phyloP scores from a whole-genome alignment of 805 yeast species.

The Brettanomyces nanus region DNA sequence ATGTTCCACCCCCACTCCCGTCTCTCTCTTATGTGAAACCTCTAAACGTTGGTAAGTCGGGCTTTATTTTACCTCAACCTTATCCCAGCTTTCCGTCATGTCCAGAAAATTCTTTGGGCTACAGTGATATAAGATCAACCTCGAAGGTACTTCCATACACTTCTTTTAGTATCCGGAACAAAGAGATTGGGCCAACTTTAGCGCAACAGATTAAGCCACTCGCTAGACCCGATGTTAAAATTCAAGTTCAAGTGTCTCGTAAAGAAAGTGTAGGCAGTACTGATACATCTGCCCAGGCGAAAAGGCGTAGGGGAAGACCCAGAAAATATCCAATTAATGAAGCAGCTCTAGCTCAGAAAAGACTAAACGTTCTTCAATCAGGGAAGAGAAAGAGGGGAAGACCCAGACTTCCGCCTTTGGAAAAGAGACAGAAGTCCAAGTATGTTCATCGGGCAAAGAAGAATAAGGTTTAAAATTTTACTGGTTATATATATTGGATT shows the following conservation, averaged over 20 bases:
- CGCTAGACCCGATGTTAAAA: too few species aligned
- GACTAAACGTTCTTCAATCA: background rate
- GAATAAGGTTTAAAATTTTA: background rate
- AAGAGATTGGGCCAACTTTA: too few species aligned
- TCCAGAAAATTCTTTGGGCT: background rate
- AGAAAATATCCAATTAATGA: constrained; percentile 1
- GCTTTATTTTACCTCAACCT: too few species aligned
- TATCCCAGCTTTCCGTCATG: too few species aligned
- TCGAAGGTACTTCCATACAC: background rate
- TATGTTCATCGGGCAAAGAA: background rate
- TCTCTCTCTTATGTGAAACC: background rate
- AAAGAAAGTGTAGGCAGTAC: too few species aligned
- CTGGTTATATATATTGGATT: too few species aligned
- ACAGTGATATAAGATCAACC: background rate
- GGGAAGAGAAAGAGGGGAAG: constrained; percentile 22
- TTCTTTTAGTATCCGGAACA: too few species aligned
- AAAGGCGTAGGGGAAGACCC: constrained; percentile 2
- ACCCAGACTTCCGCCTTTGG: constrained; percentile 23
- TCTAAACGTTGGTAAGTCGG: background rate
- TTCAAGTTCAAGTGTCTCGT: too few species aligned
- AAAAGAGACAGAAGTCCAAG: constrained; percentile 9
- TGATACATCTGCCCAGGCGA: too few species aligned
- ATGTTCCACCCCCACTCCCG: constrained; percentile 2
- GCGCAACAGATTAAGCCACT: too few species aligned
- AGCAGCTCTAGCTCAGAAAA: background rate